Percentiles rank a stretch among this genome's conserved stretches.
These are phyloP conservation scores for Penicillium robsamsonii DNA, from an alignment of 495 filamentous ascomycete species.

Conservation along the genomic window DNA sequence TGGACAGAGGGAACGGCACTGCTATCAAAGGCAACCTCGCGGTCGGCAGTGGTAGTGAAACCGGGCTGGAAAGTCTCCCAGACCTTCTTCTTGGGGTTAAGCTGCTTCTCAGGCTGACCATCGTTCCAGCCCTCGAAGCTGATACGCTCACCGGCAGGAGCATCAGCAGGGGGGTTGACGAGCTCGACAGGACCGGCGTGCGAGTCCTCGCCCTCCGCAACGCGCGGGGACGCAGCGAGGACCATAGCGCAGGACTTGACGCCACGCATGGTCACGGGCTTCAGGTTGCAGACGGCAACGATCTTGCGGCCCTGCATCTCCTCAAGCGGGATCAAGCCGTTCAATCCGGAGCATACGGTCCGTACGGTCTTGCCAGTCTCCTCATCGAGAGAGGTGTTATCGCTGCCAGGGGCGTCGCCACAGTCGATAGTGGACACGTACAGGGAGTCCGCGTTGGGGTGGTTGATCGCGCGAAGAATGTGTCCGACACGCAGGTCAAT, in stretches of 20 bases:
- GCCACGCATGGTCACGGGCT: slow-evolving; percentile 97
- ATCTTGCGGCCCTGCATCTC: slow-evolving; percentile 97
- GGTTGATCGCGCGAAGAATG: slow-evolving; percentile 89
- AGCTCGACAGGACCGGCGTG: slow-evolving; percentile 92
- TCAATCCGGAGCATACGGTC: slow-evolving; percentile 94
- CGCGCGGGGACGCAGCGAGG: slow-evolving; percentile 81
- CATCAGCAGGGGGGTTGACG: slow-evolving; percentile 77
- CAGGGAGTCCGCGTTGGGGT: slow-evolving; percentile 94
- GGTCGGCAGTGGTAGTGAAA: slow-evolving; percentile 76
- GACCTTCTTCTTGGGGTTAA: slow-evolving; percentile 99
- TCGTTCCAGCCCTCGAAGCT: slow-evolving; percentile 87
- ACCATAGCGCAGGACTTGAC: slow-evolving; percentile 97
- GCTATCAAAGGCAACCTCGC: slow-evolving; percentile 78
- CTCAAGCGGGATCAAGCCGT: slow-evolving; percentile 85
- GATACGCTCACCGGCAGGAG: slow-evolving; percentile 78
- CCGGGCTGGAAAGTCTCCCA: slow-evolving; percentile 96
- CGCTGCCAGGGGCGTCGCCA: slow-evolving; percentile 80
- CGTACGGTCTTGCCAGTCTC: slow-evolving; percentile 84
- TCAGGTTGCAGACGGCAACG: slow-evolving; percentile 92
- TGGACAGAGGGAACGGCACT: slow-evolving; percentile 58
- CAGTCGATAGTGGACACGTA: slow-evolving; percentile 96
- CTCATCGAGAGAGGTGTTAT: slow-evolving; percentile 74
- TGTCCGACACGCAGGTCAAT: slow-evolving; percentile 96
- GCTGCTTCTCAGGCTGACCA: slow-evolving; percentile 83
- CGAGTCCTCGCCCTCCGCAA: slow-evolving; percentile 72